A percentile compares a stretch with the other conserved stretches of the same genome.
Conservation (phyloP, 83 land plant genomes). For the Diphasiastrum complanatum region DNA sequence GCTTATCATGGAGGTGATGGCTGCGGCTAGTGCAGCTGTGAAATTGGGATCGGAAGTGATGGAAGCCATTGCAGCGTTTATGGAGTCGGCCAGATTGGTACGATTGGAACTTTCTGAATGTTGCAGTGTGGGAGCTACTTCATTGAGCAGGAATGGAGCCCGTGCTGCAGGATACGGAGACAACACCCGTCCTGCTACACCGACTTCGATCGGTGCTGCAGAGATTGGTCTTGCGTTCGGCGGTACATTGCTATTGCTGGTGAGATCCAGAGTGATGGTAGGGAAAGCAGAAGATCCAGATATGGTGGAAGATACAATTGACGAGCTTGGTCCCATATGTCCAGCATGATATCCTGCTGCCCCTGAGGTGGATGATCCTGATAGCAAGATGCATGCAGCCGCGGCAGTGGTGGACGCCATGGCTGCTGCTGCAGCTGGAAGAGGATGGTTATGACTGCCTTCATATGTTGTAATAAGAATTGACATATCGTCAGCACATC, state of each 20-base stretch:
- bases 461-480: constrained; percentile 13
- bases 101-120: no score
- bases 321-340: no score
- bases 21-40: neutral
- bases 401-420: constrained; percentile 12
- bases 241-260: no score
- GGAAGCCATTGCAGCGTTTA: neutral
- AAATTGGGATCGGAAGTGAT: neutral
- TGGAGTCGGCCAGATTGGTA: neutral
- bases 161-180: no score
- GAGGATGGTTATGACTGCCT: constrained; percentile 13
- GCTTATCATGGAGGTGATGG: neutral
- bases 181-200: no score
- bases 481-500: constrained; percentile 4
- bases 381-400: constrained; percentile 3
- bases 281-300: no score
- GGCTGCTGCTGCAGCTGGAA: constrained; percentile 5
- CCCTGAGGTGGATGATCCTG: neutral
- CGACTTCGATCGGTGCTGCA: no score
- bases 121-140: no score
- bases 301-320: no score
- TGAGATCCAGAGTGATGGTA: no score
- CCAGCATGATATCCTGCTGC: neutral
- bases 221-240: no score
- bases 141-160: no score